Evolutionary conservation across 305 asterid species (phyloP), one percentile per base, ranked within the genome.

Genomic region (Fraxinus albicans): DNA sequence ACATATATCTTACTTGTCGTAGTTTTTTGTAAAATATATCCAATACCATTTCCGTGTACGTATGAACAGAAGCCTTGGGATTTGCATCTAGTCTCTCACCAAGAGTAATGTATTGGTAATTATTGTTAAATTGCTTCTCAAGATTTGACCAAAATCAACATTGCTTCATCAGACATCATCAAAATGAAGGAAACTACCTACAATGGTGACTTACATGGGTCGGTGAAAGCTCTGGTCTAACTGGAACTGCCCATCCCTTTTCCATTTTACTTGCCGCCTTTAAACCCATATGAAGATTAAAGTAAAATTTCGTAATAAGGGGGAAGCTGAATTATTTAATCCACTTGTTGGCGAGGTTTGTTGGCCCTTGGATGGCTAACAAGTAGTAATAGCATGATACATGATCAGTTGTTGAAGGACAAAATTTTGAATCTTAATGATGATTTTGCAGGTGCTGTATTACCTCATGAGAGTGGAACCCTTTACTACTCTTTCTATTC

Each of bases 391-490:
- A 63, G 55, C 81, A 72, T 84, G 81, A 84, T 67, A 80, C 31
- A 44, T 50, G 70, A 72, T 72, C 80, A 10, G 70, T 23, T 36
- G 42, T 72, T 81, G 80, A 81, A 42, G 69, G 19, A 63, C 77
- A 53, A 47, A 53, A 77, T 74, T 74, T 60, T 78, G 77, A 80
- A 80, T 35, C 42, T 29, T 33, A 33, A 33, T n/a, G 47, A 73
- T 60, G 63, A 55, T 78, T 72, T 87, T 85, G 80, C 94, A 96
- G 99, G 99, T 96, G 34, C 83, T 96, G 84, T 94, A 96, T 90
- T 96, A 95, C 90, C 99, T 96, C 82, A 83, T 91, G 73, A 91
- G 99, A 87, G 82, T 96, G 86, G 99, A 96, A 87, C 99, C 99
- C 83, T 96, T 93, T 90, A 96, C 99, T 80, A 94, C 99, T 79